Evolutionary conservation across 352 stramenopile species (phyloP).

Genomic region (Globisporangium nunn): DNA sequence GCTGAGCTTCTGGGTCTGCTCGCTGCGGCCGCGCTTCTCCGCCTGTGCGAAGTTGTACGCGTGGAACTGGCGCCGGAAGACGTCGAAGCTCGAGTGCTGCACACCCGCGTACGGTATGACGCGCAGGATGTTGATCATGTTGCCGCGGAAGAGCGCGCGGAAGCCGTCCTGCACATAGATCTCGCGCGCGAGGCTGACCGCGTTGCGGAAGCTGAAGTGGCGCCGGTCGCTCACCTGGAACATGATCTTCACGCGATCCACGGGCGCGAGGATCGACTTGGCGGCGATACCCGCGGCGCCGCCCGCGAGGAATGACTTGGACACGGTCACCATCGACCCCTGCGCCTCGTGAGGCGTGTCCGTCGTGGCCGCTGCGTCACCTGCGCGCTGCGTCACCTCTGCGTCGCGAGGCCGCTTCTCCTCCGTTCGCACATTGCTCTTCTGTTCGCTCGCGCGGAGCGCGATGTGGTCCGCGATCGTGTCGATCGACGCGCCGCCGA

Average conservation of each 20-base stretch:
- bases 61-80: slow-evolving; percentile 75
- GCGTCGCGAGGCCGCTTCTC: no score
- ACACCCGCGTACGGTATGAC: slow-evolving; percentile 75
- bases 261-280: slow-evolving; percentile 64
- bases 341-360: slow-evolving; percentile 6
- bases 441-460: background rate
- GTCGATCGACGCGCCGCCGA: background rate
- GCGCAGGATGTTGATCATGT: slow-evolving; percentile 73
- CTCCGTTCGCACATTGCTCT: background rate
- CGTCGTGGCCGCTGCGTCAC: background rate
- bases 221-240: slow-evolving; percentile 79
- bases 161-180: slow-evolving; percentile 76
- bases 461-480: background rate
- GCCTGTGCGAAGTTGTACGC: slow-evolving; percentile 62
- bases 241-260: slow-evolving; percentile 83
- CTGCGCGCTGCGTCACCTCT: background rate
- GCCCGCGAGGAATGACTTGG: slow-evolving; percentile 79
- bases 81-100: slow-evolving; percentile 83
- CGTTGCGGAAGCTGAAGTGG: slow-evolving; percentile 72
- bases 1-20: slow-evolving; percentile 55
- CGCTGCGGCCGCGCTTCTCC: slow-evolving; percentile 16
- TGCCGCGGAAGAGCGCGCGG: slow-evolving; percentile 58
- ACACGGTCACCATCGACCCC: slow-evolving; percentile 54
- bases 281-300: slow-evolving; percentile 65
- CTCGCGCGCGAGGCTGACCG: slow-evolving; percentile 37